phyloP scores from a whole-genome alignment of 768 basidiomycete genomes.

The Tylopilus sp. region DNA sequence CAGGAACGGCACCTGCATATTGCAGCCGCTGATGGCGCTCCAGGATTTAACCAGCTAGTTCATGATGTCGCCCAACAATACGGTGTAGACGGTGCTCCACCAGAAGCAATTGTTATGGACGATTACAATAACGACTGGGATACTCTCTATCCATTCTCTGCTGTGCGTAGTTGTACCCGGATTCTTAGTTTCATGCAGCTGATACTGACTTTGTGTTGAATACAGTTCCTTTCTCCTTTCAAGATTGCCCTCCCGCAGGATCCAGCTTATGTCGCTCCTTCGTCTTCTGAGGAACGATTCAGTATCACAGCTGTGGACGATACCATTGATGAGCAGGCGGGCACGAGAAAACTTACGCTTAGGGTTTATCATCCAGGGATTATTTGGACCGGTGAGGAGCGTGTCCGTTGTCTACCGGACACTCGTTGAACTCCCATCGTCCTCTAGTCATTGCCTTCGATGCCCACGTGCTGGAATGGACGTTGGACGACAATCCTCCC shows the following conservation, averaged over 20 bases:
- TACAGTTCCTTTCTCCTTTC: conserved; percentile 80
- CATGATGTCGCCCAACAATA: conserved; percentile 58
- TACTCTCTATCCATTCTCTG: conserved; percentile 74
- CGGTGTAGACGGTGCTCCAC: conserved; percentile 39
- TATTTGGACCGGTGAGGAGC: conserved; percentile 73
- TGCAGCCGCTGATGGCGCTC: conserved; percentile 78
- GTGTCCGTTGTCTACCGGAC: neutral
- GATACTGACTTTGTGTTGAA: neutral
- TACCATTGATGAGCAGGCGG: conserved; percentile 47
- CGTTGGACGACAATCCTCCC: conserved; percentile 75
- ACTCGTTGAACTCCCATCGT: neutral
- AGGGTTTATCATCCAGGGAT: conserved; percentile 71
- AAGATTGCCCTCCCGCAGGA: conserved; percentile 64
- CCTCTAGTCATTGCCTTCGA: conserved; percentile 79
- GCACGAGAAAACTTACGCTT: conserved; percentile 68
- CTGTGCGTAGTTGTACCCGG: conserved; percentile 36
- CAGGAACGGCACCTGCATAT: conserved; percentile 74
- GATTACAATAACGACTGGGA: conserved; percentile 90
- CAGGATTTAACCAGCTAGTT: conserved; percentile 66
- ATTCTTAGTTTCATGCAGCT: neutral
- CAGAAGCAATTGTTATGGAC: conserved; percentile 56
- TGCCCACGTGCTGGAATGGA: conserved; percentile 85
- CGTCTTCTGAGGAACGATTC: conserved; percentile 42
- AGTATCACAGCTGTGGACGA: conserved; percentile 58
- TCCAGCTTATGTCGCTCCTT: conserved; percentile 48